A percentile compares a stretch with the other conserved stretches of the same genome.
These are phyloP conservation scores for Hirschfeldia incana DNA, from an alignment of 345 rosid species.

Conservation along the genomic window DNA sequence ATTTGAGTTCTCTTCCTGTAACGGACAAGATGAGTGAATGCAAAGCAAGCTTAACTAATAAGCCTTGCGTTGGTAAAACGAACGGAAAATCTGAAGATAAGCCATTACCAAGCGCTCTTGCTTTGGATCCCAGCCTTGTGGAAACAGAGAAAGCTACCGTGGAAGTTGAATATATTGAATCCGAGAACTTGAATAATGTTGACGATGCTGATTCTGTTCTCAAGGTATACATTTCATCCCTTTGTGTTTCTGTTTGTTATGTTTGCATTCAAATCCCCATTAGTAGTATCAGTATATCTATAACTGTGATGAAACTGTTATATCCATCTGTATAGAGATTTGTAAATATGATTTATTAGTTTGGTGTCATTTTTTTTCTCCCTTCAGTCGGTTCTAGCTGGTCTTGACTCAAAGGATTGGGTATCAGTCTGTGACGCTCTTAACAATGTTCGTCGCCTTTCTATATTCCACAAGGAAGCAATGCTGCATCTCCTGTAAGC, in stretches of 20 bases:
- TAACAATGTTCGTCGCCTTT: conserved; percentile 62
- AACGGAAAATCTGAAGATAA: conserved; percentile 58
- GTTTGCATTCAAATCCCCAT: neutral
- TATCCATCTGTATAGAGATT: neutral
- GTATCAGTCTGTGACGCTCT: conserved; percentile 67
- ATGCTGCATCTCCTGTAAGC: conserved; percentile 63
- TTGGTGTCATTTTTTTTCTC: neutral
- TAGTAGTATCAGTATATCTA: neutral
- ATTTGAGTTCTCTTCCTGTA: conserved; percentile 55
- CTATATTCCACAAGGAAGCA: conserved; percentile 68
- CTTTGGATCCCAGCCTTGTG: conserved; percentile 44
- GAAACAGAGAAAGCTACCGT: conserved; percentile 43
- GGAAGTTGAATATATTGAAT: conserved; percentile 84
- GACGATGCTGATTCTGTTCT: conserved; percentile 64
- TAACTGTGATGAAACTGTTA: neutral
- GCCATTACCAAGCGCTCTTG: conserved; percentile 37
- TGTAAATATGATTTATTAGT: neutral
- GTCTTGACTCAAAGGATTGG: conserved; percentile 85
- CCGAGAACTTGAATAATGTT: conserved; percentile 70
- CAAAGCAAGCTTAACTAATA: conserved; percentile 55
- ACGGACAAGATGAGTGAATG: conserved; percentile 59
- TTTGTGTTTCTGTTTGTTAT: neutral
- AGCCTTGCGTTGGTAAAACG: conserved; percentile 50
- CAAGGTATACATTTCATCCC: conserved; percentile 49
- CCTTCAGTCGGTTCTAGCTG: conserved; percentile 54